Conservation (phyloP, 768 basidiomycete species). For the Lentinula boryana region DNA sequence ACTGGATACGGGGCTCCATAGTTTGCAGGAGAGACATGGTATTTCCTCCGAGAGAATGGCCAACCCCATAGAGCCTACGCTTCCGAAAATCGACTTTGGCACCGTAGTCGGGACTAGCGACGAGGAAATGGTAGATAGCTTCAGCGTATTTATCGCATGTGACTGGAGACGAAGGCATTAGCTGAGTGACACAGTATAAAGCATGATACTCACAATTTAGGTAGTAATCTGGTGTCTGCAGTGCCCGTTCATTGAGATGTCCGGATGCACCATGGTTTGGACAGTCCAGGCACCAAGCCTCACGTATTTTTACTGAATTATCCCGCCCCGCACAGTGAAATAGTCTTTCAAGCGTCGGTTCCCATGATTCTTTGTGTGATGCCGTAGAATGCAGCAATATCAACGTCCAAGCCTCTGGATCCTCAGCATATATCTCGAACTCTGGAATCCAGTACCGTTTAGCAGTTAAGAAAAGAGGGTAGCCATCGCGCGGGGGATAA, state of each 20-base stretch:
- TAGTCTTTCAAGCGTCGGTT: conserved; percentile 47
- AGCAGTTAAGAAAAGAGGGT: conserved; percentile 47
- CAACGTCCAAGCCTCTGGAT: conserved; percentile 46
- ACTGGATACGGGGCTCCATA: conserved; percentile 36
- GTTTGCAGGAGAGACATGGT: conserved; percentile 51
- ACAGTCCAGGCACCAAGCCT: conserved; percentile 67
- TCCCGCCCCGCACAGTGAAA: conserved; percentile 25
- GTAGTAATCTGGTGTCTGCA: conserved; percentile 37
- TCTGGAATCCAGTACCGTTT: conserved; percentile 50
- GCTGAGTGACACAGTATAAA: conserved; percentile 1
- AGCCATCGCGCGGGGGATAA: conserved; percentile 32
- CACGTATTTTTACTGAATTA: conserved; percentile 32
- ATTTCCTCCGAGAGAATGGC: conserved; percentile 65
- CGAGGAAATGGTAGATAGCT: conserved; percentile 52
- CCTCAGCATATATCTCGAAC: conserved; percentile 25
- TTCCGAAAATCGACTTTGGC: conserved; percentile 40
- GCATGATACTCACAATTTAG: conserved; percentile 35
- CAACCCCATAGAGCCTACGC: conserved; percentile 55
- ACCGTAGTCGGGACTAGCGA: conserved; percentile 29
- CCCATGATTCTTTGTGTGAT: conserved; percentile 74
- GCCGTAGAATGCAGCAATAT: conserved; percentile 65
- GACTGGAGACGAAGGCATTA: conserved; percentile 29
- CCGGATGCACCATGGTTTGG: conserved; percentile 69
- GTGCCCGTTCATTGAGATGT: conserved; percentile 40
- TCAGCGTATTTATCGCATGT: conserved; percentile 60